Evolutionary conservation across 192 early-diverging fungal genomes (phyloP), one percentile per base, ranked within the genome.

Genomic region (Rhizophagus prolifer): DNA sequence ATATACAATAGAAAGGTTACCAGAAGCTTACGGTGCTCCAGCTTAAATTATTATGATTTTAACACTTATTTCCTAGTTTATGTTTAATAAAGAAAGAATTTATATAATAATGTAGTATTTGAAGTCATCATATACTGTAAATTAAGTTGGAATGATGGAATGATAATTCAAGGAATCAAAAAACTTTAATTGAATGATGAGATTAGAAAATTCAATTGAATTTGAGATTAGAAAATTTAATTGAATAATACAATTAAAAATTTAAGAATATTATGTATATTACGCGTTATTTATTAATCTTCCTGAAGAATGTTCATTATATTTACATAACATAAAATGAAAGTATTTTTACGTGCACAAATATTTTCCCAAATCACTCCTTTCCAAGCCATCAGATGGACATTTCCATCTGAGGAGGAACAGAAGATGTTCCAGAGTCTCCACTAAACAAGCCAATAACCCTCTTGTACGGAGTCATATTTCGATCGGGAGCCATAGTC

Each of bases 1-100:
- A 85, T 96, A 94, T 64, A 89, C 92, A 14, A 96, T 99, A 70
- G 97, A 99, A 82, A 83, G 97, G 77, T 79, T 99, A 65, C 97
- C 97, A 30, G 96, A 98, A 74, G 81, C 79, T 4, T 84, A 84
- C 36, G 83, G 83, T 1, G 83, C 81, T 30, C 83, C 79, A 14
- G 66, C 66, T 36, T 68, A 68, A 41, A 19, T 26, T 12, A 63
- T 26, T 0, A 50, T 16, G 1, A 19, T 6, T 21, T 38, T 38
- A 38, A 38, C 7, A 36, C 3, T 5, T 31, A 3, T 34, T 2
- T 34, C 3, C 31, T n/a, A n/a, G n/a, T n/a, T n/a, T n/a, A n/a
- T n/a, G n/a, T n/a, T n/a, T n/a, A 31, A 31, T 31, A 31, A 31
- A 31, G 3, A 31, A 31, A 31, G 3, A 31, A 31, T 31, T 31